A percentile compares a stretch with the other conserved stretches of the same genome.
Evolutionary conservation across 306 rosid species (phyloP).

Genomic region (Arachis hypogaea): DNA sequence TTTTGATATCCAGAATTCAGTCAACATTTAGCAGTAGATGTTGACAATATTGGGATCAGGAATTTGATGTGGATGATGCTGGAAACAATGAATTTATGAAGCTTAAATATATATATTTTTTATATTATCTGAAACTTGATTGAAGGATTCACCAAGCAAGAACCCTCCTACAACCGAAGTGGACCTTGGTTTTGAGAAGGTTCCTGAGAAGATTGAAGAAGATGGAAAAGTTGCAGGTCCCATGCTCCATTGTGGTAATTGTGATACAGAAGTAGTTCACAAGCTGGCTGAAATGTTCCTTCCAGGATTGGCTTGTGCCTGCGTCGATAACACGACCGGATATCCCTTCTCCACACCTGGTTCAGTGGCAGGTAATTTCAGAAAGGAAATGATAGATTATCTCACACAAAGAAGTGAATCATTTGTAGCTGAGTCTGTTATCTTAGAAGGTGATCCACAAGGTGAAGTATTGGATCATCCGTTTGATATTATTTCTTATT

Average conservation of each 20-base stretch:
- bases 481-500: constrained; percentile 65
- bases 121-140: constrained; percentile 24
- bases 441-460: constrained; percentile 58
- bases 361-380: constrained; percentile 67
- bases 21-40: constrained; percentile 18
- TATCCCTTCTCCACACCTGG: constrained; percentile 65
- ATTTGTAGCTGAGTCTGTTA: constrained; percentile 68
- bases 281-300: constrained; percentile 74
- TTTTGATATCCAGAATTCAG: neutral
- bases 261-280: constrained; percentile 63
- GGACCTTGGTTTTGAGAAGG: constrained; percentile 55
- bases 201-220: constrained; percentile 34
- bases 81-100: neutral
- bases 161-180: constrained; percentile 49
- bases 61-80: neutral
- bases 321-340: constrained; percentile 84
- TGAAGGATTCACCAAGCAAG: constrained; percentile 53
- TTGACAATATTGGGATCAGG: neutral
- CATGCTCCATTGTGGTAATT: constrained; percentile 62
- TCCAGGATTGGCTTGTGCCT: constrained; percentile 78
- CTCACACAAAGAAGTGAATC: constrained; percentile 70
- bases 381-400: constrained; percentile 80
- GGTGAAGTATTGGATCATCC: constrained; percentile 62
- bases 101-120: constrained; percentile 4
- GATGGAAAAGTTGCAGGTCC: constrained; percentile 58